Base-by-base conservation (phyloP, 2,329 filamentous ascomycete genomes). In the Pseudocercospora fijiensis region DNA sequence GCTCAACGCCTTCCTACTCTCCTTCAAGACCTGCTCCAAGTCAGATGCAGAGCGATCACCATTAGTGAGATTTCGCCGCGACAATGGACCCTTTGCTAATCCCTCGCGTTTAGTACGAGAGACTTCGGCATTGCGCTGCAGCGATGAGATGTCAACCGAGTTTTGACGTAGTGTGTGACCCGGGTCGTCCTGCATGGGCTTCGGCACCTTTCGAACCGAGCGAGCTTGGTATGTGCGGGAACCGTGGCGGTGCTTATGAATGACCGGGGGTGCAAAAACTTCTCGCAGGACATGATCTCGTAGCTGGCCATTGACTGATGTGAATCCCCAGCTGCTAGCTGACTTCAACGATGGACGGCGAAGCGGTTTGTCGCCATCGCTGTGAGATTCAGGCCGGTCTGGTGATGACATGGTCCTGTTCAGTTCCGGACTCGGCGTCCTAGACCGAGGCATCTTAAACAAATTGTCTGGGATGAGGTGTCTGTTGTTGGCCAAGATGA, bases 201-300 rank as follows among this genome's bases (percentile, higher is more conserved):
- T 67, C 6, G 70, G 69, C 6, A 73, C 51, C 30, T 67, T 67
- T 20, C 70, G 75, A 6, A 79, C 82, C 28, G 89, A 84, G 33
- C 93, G 81, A 11, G 85, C 83, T 60, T 90, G 84, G 71, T 90
- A 86, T 47, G 88, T 85, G 18, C 83, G 82, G 20, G 90, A 89
- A 65, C 86, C 85, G 30, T 89, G 88, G 65, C 92, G 88, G 65
- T 90, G 88, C 70, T 93, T 91, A 71, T 91, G 88, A 65, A 96
- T 90, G 0, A 90, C 88, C 59, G 92, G 90, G 1, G 37, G 37
- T 30, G 67, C 63, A 73, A 97, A 97, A 0, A 94, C 94, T 74
- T 97, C 93, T 43, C 92, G 91, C 73, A 97, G 89, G 0, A 97
- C 92, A 76, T 96, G 91, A 74, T 96, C 94, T 64, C 93, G 89